Evolutionary conservation across 306 rosid species (phyloP), one percentile per base, ranked within the genome.

Genomic region (Medicago ruthenica): DNA sequence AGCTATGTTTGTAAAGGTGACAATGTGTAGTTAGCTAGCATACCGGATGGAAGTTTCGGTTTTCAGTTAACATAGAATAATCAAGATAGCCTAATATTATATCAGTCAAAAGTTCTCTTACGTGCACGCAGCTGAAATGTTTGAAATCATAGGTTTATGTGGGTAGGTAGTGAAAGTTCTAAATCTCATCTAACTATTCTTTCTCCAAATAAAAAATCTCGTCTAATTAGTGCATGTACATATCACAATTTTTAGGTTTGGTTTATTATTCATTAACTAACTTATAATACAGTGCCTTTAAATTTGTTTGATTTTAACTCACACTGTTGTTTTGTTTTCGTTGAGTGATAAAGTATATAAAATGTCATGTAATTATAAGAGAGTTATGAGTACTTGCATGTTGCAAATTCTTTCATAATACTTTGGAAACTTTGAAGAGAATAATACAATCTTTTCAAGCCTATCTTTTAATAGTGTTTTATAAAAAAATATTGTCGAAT

Each of bases 111-210:
- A 61, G 42, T 31, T 21, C 0, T 14, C 10, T 27, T 60, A 60
- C 67, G 67, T 60, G 42, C 67, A 60, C 67, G 67, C 18, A 60
- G 67, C 41, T 61, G 42, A 61, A 31, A 61, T 61, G 67, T 61
- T 61, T 61, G 67, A 60, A 60, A 60, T 60, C 41, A 13, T 60
- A 14, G 42, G 41, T 60, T 60, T 60, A 40, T 31, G 63, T 58
- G 8, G 21, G 67, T 61, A 61, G 67, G 67, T 31, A 61, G 9
- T 14, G 42, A 61, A 61, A 61, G 3, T 61, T 61, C 8, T 55
- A 55, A 55, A 16, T 34, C 37, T 34, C 7, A 4, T 34, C 37
- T 34, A 34, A 34, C 7, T 34, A 34, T 34, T 4, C 37, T 34
- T 34, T 34, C 7, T 34, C 37, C 37, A 34, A 5, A 34, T 34